Conservation (phyloP, 768 basidiomycete species). For the Piloderma croceum region DNA sequence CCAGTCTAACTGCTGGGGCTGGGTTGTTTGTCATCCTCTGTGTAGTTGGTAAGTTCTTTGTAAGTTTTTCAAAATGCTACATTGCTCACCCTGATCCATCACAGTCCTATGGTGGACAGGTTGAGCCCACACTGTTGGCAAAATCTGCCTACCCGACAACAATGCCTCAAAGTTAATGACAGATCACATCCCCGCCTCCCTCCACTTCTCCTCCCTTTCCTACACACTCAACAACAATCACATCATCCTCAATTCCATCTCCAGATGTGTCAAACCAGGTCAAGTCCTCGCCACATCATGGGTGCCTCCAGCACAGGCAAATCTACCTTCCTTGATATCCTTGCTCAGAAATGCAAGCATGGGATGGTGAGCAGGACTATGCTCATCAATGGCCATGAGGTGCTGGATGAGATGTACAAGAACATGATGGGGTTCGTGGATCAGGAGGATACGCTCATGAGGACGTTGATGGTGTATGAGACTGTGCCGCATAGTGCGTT, state of each 20-base stretch:
- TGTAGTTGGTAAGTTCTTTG: constrained; percentile 41
- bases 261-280: constrained; percentile 81
- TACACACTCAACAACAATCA: constrained; percentile 69
- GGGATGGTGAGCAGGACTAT: constrained; percentile 70
- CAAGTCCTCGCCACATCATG: constrained; percentile 94
- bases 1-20: constrained; percentile 51
- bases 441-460: constrained; percentile 97
- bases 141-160: constrained; percentile 73
- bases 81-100: no score
- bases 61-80: no score
- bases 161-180: constrained; percentile 84
- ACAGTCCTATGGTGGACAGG: no score
- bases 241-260: constrained; percentile 72
- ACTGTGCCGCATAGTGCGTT: constrained; percentile 92
- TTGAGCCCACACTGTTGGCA: no score
- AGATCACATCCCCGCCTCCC: constrained; percentile 88
- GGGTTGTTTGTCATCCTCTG: constrained; percentile 52
- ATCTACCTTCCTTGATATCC: constrained; percentile 92
- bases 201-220: constrained; percentile 84
- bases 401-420: constrained; percentile 70
- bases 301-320: constrained; percentile 96
- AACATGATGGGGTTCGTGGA: constrained; percentile 93
- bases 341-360: constrained; percentile 84
- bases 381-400: constrained; percentile 80
- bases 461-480: constrained; percentile 96